Percentiles rank a stretch among this genome's conserved stretches.
phyloP scores from a whole-genome alignment of 768 basidiomycete genomes.

The Tubosaeta sp. region DNA sequence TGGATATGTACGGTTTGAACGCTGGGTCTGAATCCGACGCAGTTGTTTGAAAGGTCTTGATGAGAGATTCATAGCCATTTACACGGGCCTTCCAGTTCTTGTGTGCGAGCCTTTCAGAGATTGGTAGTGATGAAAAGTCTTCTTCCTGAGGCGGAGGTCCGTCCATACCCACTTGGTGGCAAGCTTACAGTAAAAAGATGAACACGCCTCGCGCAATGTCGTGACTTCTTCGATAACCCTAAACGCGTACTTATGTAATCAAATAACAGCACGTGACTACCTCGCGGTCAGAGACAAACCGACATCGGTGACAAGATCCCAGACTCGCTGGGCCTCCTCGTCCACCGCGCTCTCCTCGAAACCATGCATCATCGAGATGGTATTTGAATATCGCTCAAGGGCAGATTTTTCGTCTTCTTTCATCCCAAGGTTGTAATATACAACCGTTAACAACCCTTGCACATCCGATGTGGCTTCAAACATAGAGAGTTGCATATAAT shows the following conservation, averaged over 20 bases:
- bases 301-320: conserved; percentile 55
- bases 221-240: conserved; percentile 8
- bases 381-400: conserved; percentile 45
- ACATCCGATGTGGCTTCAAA: conserved; percentile 59
- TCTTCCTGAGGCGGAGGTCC: conserved; percentile 90
- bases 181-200: conserved; percentile 11
- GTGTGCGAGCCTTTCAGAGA: conserved; percentile 79
- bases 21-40: conserved; percentile 92
- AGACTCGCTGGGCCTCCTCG: conserved; percentile 48
- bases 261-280: conserved; percentile 25
- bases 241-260: conserved; percentile 22
- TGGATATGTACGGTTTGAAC: conserved; percentile 84
- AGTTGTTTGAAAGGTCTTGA: conserved; percentile 83
- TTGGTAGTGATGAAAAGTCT: conserved; percentile 78
- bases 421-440: conserved; percentile 68
- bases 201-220: neutral
- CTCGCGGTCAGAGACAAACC: conserved; percentile 50
- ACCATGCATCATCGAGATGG: conserved; percentile 38
- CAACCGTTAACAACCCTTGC: conserved; percentile 65
- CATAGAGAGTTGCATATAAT: conserved; percentile 59
- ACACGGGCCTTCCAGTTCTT: conserved; percentile 99
- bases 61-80: conserved; percentile 84
- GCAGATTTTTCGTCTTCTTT: conserved; percentile 50
- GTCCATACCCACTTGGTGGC: conserved; percentile 56
- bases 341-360: conserved; percentile 46